A percentile compares a stretch with the other conserved stretches of the same genome.
Evolutionary conservation across 2,329 filamentous ascomycete genomes (phyloP).

Genomic region (Stemphylium vesicarium): DNA sequence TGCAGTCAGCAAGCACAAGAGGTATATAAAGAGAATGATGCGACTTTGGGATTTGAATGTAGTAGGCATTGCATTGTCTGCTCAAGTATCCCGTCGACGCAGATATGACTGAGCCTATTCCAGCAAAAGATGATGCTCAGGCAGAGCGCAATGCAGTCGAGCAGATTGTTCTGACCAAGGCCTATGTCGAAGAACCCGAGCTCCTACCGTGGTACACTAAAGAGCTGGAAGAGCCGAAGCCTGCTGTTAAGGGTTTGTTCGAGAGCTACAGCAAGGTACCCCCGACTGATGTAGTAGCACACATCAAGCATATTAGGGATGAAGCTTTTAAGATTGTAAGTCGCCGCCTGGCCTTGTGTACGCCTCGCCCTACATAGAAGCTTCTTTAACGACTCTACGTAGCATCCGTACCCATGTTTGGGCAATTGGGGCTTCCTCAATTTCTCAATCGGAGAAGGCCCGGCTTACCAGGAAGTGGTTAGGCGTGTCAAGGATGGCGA

Average conservation of each 20-base stretch:
- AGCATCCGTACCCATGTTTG: constrained; percentile 48
- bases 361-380: not conserved
- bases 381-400: not conserved
- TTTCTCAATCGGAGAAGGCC: constrained; percentile 32
- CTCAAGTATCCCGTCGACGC: not conserved
- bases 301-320: constrained; percentile 45
- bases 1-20: not conserved
- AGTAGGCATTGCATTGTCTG: not conserved
- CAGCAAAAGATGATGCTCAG: constrained; percentile 1
- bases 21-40: constrained; percentile 1
- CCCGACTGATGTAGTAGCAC: constrained; percentile 41
- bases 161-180: constrained; percentile 24
- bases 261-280: constrained; percentile 50
- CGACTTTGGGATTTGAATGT: not conserved
- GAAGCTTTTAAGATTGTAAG: constrained; percentile 42
- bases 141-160: constrained; percentile 17
- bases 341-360: not conserved
- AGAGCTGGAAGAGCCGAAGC: constrained; percentile 37
- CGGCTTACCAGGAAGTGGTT: constrained; percentile 42
- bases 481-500: constrained; percentile 45
- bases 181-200: constrained; percentile 28
- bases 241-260: constrained; percentile 43
- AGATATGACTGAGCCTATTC: constrained; percentile 19
- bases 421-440: constrained; percentile 48
- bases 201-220: constrained; percentile 41